These are phyloP conservation scores for Hevea brasiliensis DNA, from an alignment of 345 rosid species.

Conservation along the genomic window DNA sequence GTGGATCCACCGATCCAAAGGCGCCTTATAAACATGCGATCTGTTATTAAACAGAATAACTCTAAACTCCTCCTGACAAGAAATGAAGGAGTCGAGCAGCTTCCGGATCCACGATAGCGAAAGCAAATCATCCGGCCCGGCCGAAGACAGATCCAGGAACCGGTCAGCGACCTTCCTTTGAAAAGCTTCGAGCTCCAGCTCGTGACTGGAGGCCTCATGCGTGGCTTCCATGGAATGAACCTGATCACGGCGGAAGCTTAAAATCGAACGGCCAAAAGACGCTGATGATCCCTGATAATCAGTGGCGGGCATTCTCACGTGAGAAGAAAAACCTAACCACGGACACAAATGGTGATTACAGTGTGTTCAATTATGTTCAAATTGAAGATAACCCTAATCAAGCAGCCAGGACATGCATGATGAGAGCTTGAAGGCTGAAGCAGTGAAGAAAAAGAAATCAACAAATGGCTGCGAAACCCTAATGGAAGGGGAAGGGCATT, in stretches of 20 bases:
- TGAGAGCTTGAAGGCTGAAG: background rate
- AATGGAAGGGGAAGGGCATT: background rate
- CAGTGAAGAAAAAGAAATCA: background rate
- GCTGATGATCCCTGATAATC: constrained; percentile 34
- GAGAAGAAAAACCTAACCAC: background rate
- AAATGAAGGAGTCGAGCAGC: constrained; percentile 56
- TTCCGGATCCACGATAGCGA: constrained; percentile 60
- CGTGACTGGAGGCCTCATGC: constrained; percentile 34
- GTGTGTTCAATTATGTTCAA: background rate
- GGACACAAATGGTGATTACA: background rate
- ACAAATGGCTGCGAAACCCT: constrained; percentile 18
- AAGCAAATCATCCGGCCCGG: constrained; percentile 43
- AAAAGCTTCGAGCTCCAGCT: constrained; percentile 46
- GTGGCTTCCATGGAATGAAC: constrained; percentile 43
- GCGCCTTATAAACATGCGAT: constrained; percentile 35
- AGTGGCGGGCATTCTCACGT: constrained; percentile 32
- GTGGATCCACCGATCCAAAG: constrained; percentile 40
- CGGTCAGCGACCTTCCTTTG: constrained; percentile 59
- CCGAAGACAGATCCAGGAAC: constrained; percentile 50
- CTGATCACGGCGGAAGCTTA: constrained; percentile 45
- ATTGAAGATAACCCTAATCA: too few species aligned
- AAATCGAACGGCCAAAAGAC: constrained; percentile 38
- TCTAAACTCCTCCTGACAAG: constrained; percentile 68
- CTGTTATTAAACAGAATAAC: constrained; percentile 44
- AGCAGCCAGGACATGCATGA: too few species aligned